Evolutionary conservation across 176 grass and related monocot species (phyloP).

Genomic region (Aegilops speltoides): DNA sequence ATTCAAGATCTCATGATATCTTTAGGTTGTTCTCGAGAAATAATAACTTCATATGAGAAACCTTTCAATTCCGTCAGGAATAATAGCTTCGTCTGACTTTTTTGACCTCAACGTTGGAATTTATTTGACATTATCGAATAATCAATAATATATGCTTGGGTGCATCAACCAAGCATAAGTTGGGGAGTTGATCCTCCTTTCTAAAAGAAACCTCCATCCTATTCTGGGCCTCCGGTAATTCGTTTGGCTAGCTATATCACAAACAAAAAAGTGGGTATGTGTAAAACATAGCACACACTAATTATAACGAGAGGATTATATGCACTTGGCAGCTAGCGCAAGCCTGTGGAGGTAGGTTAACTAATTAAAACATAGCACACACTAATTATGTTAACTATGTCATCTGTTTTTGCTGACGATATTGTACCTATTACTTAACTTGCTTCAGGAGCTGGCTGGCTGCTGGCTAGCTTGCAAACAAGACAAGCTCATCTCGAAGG

Average conservation of each 20-base stretch:
- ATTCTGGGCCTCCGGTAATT: not conserved
- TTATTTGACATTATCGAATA: too few species aligned
- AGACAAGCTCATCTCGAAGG: conserved; percentile 47
- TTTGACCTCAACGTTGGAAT: too few species aligned
- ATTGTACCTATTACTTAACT: not conserved
- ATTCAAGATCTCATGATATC: too few species aligned
- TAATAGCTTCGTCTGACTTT: too few species aligned
- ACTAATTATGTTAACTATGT: not conserved
- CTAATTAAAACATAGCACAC: not conserved
- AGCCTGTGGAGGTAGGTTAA: too few species aligned
- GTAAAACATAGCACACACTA: not conserved
- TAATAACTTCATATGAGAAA: too few species aligned
- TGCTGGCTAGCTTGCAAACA: conserved; percentile 41
- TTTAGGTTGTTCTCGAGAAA: too few species aligned
- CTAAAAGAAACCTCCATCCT: not conserved
- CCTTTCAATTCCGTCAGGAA: too few species aligned
- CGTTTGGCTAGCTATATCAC: not conserved
- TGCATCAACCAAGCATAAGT: too few species aligned
- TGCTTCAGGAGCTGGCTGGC: not conserved
- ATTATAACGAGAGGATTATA: not conserved
- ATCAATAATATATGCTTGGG: too few species aligned
- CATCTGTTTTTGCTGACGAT: not conserved
- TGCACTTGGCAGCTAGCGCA: not conserved
- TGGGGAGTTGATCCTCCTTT: too few species aligned
- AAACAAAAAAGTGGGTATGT: not conserved